These are phyloP conservation scores for Pseudogymnoascus sp. DNA, from an alignment of 2,329 filamentous ascomycete genomes.

Conservation along the genomic window DNA sequence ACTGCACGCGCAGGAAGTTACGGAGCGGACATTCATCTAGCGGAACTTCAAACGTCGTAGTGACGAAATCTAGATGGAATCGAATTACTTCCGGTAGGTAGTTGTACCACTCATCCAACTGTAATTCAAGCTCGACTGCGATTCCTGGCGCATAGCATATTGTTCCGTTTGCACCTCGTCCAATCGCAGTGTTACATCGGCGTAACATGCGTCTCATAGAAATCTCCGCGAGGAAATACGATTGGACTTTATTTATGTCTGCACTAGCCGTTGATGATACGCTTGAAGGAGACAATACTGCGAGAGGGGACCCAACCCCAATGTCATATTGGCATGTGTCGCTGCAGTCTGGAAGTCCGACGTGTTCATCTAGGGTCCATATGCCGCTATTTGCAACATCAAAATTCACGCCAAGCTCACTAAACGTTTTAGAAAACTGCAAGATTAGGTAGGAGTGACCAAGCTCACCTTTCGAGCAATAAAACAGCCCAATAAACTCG, in stretches of 20 bases:
- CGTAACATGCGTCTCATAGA: slow-evolving; percentile 31
- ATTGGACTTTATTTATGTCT: slow-evolving; percentile 1
- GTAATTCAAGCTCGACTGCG: slow-evolving; percentile 28
- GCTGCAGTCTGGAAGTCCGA: slow-evolving; percentile 20
- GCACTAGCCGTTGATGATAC: neutral
- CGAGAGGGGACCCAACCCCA: neutral
- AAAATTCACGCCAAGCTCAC: slow-evolving; percentile 23
- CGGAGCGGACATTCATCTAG: neutral
- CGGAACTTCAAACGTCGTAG: slow-evolving; percentile 8
- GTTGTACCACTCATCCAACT: slow-evolving; percentile 31
- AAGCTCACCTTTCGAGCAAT: slow-evolving; percentile 20
- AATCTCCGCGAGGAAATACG: slow-evolving; percentile 29
- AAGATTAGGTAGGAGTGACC: neutral
- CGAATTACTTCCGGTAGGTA: slow-evolving; percentile 26
- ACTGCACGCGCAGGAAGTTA: slow-evolving; percentile 21
- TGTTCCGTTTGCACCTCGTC: slow-evolving; percentile 16
- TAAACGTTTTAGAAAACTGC: neutral
- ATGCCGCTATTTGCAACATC: slow-evolving; percentile 23
- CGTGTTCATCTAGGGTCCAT: slow-evolving; percentile 22
- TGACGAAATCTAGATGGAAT: slow-evolving; percentile 18
- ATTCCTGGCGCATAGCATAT: slow-evolving; percentile 24
- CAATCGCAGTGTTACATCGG: slow-evolving; percentile 24
- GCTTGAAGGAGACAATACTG: neutral
- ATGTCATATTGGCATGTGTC: slow-evolving; percentile 20
- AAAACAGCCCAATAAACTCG: slow-evolving; percentile 23